Base-by-base conservation (phyloP, 768 basidiomycete species). In the Rhizopogon vulgaris region DNA sequence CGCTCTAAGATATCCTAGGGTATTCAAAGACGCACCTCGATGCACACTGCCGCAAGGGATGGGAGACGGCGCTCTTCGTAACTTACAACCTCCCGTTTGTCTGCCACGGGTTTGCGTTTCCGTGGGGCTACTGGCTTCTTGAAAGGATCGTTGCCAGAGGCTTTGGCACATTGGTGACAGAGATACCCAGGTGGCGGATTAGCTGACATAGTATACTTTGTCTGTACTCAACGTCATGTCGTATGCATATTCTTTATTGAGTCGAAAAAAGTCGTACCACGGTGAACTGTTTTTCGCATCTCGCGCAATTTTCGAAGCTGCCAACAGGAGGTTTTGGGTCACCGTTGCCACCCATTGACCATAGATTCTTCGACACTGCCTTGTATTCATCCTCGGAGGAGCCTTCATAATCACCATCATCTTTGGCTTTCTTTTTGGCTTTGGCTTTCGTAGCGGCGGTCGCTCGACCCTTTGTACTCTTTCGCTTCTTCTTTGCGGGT, bases 211-310 rank as follows among this genome's bases (percentile, higher is more conserved):
- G 94, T 96, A 62, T 95, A 97, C 60, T 82, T 85, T 1, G 90
- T 94, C 93, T 94, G 39, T 18, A 15, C 2, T 4, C 36, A 22
- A 32, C 40, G 34, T 25, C 15, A 37, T 3, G 5, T 15, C 22
- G 22, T 24, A 6, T 22, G 22, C 22, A 22, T 10, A 3, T 46
- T 9, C 32, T 46, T 46, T 7, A 3, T 22, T 5, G 12, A 46
- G 24, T 6, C 34, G 37, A n/a, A 46, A 6, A 52, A 32, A 47
- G 10, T 34, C 32, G 28, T 67, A 96, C 95, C 62, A 94, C 88
- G 14, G 90, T 91, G 64, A 95, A 96, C 58, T 85, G 82, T 53
- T 87, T 85, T 47, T 78, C 75, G 65, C 95, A 99, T 50, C 78
- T 78, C 1, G 83, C 89, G 63, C 96, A 99, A 6, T 77, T 72